Base-by-base conservation (phyloP, 163 green algal species). In the Prototheca cutis region DNA sequence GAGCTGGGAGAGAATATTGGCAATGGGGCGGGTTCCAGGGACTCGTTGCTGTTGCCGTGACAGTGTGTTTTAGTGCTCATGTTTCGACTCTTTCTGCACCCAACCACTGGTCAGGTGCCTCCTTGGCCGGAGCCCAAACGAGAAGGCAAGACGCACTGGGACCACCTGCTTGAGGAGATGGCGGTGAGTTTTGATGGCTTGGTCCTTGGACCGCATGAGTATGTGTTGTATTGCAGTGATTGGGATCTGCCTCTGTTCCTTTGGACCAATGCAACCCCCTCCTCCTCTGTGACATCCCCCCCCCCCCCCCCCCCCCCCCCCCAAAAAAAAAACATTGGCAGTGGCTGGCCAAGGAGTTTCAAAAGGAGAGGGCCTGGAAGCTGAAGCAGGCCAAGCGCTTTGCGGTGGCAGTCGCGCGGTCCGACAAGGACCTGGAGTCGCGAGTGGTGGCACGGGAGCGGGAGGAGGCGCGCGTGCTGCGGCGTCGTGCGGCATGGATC, bases 141-240 rank as follows among this genome's bases (percentile, higher is more conserved):
- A 24, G n/a, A n/a, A n/a, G 67, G 60, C 53, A 94, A 93, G 61
- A 73, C 51, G 17, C 91, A 97, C 66, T 95, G 90, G 88, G 90
- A 98, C 63, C 73, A 87, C 63, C 45, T 98, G 59, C 70, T 97
- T 48, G 84, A 94, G 52, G 91, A 96, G 70, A 95, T 95, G 83
- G 8, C 36, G 61, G 61, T 67, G 53, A 7, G 51, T n/a, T n/a
- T n/a, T n/a, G n/a, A n/a, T n/a, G n/a, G n/a, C n/a, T n/a, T n/a
- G n/a, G n/a, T n/a, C n/a, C n/a, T n/a, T n/a, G n/a, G n/a, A n/a
- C n/a, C n/a, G n/a, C n/a, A n/a, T n/a, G n/a, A 45, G 10, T 45
- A 45, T 45, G 8, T 45, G 34, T 34, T 51, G 10, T 28, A 29
- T 6, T 31, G 56, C 24, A 40, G 25, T 58, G 17, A 6, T 40